A percentile compares a stretch with the other conserved stretches of the same genome.
Conservation (phyloP, 2,329 filamentous ascomycete species). For the Sporothrix mexicana region DNA sequence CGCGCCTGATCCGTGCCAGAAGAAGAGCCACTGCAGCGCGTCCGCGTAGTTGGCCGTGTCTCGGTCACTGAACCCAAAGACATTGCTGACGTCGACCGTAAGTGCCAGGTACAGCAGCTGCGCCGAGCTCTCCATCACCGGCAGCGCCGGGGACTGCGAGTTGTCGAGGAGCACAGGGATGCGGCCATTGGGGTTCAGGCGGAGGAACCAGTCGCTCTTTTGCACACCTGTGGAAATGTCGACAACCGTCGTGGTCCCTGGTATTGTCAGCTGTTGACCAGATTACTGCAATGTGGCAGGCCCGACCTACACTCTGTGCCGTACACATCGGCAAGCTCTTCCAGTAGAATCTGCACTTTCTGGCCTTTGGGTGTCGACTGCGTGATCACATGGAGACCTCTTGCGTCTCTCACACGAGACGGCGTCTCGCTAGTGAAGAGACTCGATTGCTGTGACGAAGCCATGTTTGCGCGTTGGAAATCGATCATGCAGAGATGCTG, state of each 20-base stretch:
- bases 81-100: neutral
- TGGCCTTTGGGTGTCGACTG: conserved; percentile 1
- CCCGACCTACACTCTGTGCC: neutral
- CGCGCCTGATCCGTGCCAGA: conserved; percentile 3
- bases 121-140: neutral
- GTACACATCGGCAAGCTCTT: neutral
- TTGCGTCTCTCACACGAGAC: neutral
- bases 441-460: neutral
- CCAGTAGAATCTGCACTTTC: neutral
- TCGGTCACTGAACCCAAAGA: neutral
- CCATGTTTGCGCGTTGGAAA: neutral
- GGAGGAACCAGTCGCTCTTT: neutral
- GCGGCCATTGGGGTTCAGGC: neutral
- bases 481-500: neutral
- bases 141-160: neutral
- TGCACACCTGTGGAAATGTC: neutral
- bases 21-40: conserved; percentile 1
- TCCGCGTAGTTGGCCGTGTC: neutral
- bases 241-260: neutral
- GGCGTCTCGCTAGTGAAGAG: neutral
- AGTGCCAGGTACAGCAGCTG: neutral
- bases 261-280: neutral
- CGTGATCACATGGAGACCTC: neutral
- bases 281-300: neutral
- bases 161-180: conserved; percentile 1